These are phyloP conservation scores for Alternaria conjuncta DNA, from an alignment of 2,329 filamentous ascomycete species.

Conservation along the genomic window DNA sequence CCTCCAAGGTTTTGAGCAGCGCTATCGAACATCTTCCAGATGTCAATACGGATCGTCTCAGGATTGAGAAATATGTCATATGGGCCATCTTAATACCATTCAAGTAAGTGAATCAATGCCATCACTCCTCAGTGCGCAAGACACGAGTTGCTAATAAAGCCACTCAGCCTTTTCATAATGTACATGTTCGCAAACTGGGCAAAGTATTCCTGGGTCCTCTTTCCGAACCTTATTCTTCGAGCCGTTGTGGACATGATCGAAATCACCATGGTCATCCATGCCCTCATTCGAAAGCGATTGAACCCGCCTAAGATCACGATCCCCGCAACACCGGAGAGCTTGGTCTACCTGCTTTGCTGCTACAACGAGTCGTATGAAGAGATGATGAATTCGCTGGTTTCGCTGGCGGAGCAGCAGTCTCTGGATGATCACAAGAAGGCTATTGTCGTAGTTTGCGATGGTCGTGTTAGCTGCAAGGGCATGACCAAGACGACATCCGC, in stretches of 20 bases:
- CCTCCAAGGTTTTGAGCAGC: not conserved
- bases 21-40: slow-evolving; percentile 1
- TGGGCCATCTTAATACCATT: not conserved
- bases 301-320: not conserved
- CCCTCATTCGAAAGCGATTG: not conserved
- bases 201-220: not conserved
- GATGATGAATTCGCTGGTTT: slow-evolving; percentile 4
- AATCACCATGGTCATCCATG: not conserved
- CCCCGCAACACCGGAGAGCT: not conserved
- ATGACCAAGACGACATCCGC: slow-evolving; percentile 6
- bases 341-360: slow-evolving; percentile 5
- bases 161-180: not conserved
- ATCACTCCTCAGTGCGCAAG: not conserved
- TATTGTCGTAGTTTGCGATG: slow-evolving; percentile 7
- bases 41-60: not conserved
- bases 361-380: slow-evolving; percentile 8
- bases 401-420: slow-evolving; percentile 3
- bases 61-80: slow-evolving; percentile 1
- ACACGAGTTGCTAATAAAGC: not conserved
- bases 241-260: not conserved
- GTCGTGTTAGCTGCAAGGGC: slow-evolving; percentile 6
- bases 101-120: not conserved
- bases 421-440: slow-evolving; percentile 5
- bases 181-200: not conserved
- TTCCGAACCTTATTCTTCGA: not conserved